Base-by-base conservation (phyloP, 306 rosid species). In the Quercus cerris region DNA sequence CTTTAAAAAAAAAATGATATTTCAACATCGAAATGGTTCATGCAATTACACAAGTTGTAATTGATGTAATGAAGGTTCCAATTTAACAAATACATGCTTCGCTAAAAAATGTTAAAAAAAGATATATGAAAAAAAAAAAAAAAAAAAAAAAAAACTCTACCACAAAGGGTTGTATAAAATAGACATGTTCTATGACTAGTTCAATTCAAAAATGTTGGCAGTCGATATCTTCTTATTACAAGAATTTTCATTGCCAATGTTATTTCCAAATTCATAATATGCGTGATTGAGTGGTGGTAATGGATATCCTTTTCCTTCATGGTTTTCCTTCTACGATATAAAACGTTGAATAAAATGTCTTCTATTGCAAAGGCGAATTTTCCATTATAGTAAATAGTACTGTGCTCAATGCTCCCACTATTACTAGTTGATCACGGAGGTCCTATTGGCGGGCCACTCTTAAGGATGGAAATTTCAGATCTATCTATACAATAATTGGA, bases 391-490 rank as follows among this genome's bases (percentile, higher is more conserved):
- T 27, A 38, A 75, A 56, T 35, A 23, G 9, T 15, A 33, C 66
- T 31, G 31, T 31, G 71, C 35, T 66, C 41, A 23, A 59, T 71
- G 61, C 31, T 55, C 64, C 41, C 49, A 62, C 31, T 22, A n/a
- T 61, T 27, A 62, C 31, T 30, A 14, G 62, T 27, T 80, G 20
- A 20, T 62, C 35, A 44, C 20, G 25, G 23, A 75, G 70, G 62
- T 76, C 49, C 68, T 59, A 30, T 25, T 1, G 25, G 61, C 55
- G 75, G 70, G 46, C 77, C 59, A 46, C 70, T 25, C 79, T 74
- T 66, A 10, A 61, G 23, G 5, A 56, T 66, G 27, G 57, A 38
- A 81, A 41, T 19, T 27, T 75, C 13, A 56, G 17, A 61, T 25
- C 38, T 14, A 22, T 35, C 63, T 25, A 0, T 17, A 49, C 17